These are phyloP conservation scores for Populus tomentosa DNA, from an alignment of 441 rosid genomes.

Conservation along the genomic window DNA sequence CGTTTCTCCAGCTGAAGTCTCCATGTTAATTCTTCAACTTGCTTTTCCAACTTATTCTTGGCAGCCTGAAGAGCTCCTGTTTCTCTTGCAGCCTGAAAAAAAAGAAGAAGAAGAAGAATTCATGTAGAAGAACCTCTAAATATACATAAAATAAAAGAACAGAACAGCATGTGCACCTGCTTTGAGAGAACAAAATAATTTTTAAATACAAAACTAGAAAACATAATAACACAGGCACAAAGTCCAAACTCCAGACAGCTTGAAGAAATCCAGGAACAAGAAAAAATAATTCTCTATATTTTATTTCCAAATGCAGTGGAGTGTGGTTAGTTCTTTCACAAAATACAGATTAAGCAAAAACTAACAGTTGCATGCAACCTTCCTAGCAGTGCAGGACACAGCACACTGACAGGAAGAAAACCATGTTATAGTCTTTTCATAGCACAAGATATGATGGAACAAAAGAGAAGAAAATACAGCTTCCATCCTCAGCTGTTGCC, in stretches of 20 bases:
- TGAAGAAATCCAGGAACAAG: neutral
- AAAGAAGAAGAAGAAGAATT: neutral
- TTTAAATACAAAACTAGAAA: constrained; percentile 5
- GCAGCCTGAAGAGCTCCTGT: constrained; percentile 99
- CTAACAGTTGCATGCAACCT: neutral
- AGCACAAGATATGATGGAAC: neutral
- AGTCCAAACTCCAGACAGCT: neutral
- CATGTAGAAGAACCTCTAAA: neutral
- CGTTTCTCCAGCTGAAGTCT: constrained; percentile 88
- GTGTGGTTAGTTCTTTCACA: neutral
- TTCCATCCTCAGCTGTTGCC: neutral
- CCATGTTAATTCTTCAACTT: constrained; percentile 95
- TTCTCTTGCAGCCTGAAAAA: constrained; percentile 89
- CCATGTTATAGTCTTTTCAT: neutral
- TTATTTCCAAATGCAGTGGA: neutral
- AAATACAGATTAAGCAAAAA: neutral
- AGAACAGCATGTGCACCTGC: constrained; percentile 6
- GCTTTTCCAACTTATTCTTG: constrained; percentile 91
- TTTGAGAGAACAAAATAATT: constrained; percentile 4
- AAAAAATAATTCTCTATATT: neutral
- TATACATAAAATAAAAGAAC: neutral
- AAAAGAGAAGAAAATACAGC: neutral
- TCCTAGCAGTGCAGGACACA: neutral
- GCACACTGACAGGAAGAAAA: neutral
- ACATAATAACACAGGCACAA: neutral